phyloP scores from a whole-genome alignment of 192 early-diverging fungal species.

The Allomyces macrogynus region DNA sequence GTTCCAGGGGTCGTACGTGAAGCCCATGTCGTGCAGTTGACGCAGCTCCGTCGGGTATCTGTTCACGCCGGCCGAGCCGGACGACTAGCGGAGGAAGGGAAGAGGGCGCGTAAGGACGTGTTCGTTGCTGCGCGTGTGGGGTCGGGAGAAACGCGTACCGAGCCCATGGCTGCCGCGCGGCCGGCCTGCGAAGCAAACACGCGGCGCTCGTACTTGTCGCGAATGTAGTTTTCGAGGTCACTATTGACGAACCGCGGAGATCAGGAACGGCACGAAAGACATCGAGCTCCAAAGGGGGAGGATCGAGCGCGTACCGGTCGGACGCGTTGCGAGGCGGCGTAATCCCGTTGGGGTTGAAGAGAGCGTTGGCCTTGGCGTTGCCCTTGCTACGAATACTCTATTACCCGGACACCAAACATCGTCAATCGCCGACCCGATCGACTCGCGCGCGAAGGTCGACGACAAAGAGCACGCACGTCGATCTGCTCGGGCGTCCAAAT shows the following conservation, averaged over 20 bases:
- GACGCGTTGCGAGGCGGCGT: conserved; percentile 38
- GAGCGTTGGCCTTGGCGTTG: conserved; percentile 43
- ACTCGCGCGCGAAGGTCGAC: neutral
- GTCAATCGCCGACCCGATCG: conserved; percentile 1
- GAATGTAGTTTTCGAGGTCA: conserved; percentile 71
- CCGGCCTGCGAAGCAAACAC: conserved; percentile 30
- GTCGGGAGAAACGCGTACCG: neutral
- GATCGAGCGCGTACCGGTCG: conserved; percentile 17
- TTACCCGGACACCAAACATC: neutral
- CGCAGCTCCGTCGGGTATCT: conserved; percentile 11
- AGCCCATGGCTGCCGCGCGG: neutral
- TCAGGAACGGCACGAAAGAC: neutral
- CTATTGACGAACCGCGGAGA: conserved; percentile 12
- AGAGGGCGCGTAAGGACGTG: neutral
- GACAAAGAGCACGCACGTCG: conserved; percentile 26
- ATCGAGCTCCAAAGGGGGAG: neutral
- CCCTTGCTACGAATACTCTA: conserved; percentile 20
- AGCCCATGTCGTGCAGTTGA: conserved; percentile 59
- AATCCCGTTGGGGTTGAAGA: conserved; percentile 49
- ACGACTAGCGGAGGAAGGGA: neutral
- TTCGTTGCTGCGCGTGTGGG: neutral
- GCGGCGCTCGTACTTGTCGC: conserved; percentile 75
- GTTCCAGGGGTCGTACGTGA: conserved; percentile 45
- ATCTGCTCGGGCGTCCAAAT: conserved; percentile 73
- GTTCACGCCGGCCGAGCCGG: conserved; percentile 7